These are phyloP conservation scores for barley (Hordeum vulgare) DNA, from an alignment of 176 grass and related monocot species.

Conservation along the genomic window DNA sequence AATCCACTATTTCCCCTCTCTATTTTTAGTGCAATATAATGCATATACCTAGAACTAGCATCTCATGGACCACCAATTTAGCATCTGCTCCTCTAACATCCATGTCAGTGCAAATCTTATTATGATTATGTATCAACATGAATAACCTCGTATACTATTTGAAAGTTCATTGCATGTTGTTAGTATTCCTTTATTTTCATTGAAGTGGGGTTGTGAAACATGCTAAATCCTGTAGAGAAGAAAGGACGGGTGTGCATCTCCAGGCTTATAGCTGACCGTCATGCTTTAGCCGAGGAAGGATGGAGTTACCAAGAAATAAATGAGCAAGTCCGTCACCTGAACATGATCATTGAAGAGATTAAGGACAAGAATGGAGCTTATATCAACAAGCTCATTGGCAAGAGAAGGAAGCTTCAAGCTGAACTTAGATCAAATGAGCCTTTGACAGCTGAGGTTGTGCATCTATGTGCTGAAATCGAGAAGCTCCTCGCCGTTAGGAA, in stretches of 20 bases:
- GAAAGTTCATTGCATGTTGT: no score
- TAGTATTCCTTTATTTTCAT: no score
- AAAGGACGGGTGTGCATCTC: slow-evolving; percentile 1
- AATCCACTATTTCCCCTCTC: no score
- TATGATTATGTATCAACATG: no score
- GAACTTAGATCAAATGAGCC: slow-evolving; percentile 51
- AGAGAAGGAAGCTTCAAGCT: slow-evolving; percentile 56
- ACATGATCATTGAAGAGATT: slow-evolving; percentile 43
- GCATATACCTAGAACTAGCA: no score
- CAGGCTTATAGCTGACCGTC: slow-evolving; percentile 50
- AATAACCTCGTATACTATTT: no score
- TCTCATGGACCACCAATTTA: no score
- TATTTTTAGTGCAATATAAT: no score
- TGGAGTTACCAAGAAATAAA: slow-evolving; percentile 34
- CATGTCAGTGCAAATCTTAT: no score
- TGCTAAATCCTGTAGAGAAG: no score
- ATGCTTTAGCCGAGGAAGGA: slow-evolving; percentile 39
- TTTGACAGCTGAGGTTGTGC: slow-evolving; percentile 36
- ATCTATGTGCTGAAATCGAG: slow-evolving; percentile 45
- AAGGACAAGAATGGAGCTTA: slow-evolving; percentile 49
- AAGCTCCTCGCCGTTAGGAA: slow-evolving; percentile 35
- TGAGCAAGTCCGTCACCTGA: slow-evolving; percentile 44
- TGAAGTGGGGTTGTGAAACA: no score
- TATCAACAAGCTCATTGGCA: slow-evolving; percentile 45
- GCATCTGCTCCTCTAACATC: no score